phyloP scores from a whole-genome alignment of 192 early-diverging fungal species.

The Powellomyces hirtus region DNA sequence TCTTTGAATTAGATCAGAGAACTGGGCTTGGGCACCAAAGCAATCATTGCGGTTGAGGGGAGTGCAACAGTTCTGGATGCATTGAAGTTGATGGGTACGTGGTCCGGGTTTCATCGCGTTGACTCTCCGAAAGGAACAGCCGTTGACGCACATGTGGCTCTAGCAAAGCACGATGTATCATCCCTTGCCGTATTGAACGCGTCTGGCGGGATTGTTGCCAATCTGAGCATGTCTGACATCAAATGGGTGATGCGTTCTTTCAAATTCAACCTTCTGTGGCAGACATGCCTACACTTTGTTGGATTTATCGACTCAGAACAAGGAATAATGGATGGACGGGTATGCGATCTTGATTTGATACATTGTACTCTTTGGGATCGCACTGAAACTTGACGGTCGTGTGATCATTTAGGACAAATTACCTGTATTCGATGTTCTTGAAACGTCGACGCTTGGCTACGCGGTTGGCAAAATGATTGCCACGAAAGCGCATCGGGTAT shows the following conservation, averaged over 20 bases:
- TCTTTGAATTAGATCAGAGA: conserved; percentile 46
- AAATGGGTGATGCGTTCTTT: conserved; percentile 48
- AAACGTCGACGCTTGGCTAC: conserved; percentile 67
- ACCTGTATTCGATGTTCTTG: conserved; percentile 74
- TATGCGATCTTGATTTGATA: conserved; percentile 12
- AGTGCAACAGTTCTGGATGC: conserved; percentile 64
- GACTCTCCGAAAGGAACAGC: background rate
- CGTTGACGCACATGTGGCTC: background rate
- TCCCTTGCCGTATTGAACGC: conserved; percentile 60
- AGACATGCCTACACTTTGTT: conserved; percentile 64
- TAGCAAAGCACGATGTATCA: conserved; percentile 58
- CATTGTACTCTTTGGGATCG: background rate
- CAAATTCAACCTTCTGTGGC: conserved; percentile 44
- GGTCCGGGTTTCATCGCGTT: conserved; percentile 7
- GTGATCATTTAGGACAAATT: conserved; percentile 52
- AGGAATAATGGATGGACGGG: conserved; percentile 67
- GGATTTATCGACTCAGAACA: conserved; percentile 56
- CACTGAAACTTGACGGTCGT: background rate
- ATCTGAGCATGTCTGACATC: conserved; percentile 70
- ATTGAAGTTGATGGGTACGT: conserved; percentile 58
- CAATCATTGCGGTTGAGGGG: conserved; percentile 53
- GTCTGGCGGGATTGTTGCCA: conserved; percentile 57
- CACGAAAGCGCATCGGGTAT: conserved; percentile 78
- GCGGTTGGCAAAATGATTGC: conserved; percentile 76
- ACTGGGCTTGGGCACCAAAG: conserved; percentile 53